A percentile compares a stretch with the other conserved stretches of the same genome.
phyloP scores from a whole-genome alignment of 306 rosid genomes.

The Quercus rubra region DNA sequence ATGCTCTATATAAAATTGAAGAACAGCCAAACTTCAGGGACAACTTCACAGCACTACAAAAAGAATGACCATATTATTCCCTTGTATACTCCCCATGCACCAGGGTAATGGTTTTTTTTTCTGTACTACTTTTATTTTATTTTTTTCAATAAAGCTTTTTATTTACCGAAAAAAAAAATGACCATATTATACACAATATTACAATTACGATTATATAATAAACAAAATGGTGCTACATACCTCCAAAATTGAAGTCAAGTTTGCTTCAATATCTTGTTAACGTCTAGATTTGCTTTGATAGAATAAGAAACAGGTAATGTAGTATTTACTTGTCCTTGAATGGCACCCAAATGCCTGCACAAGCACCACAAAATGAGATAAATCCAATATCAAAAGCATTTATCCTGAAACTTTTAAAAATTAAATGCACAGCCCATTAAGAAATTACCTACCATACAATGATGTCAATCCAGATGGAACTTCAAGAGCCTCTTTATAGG shows the following conservation, averaged over 20 bases:
- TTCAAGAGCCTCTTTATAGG: slow-evolving; percentile 3
- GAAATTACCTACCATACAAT: neutral
- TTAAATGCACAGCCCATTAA: neutral
- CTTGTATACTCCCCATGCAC: no score
- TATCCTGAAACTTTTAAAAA: neutral
- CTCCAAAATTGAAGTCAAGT: neutral
- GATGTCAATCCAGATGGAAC: neutral
- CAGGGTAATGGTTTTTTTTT: no score
- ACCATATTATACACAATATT: no score
- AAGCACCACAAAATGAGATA: neutral
- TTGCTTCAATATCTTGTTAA: neutral
- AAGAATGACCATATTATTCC: no score
- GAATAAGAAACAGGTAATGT: neutral
- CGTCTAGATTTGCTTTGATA: neutral
- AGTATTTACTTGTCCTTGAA: neutral
- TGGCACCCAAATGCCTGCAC: slow-evolving; percentile 7
- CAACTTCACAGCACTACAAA: no score
- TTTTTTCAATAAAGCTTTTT: no score
- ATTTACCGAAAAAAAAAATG: no score
- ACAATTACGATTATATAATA: no score
- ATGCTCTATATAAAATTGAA: no score
- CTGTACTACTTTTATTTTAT: no score
- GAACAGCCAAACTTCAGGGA: no score
- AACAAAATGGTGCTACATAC: neutral
- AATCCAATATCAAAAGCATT: neutral